Percentiles rank a stretch among this genome's conserved stretches.
phyloP scores from a whole-genome alignment of 768 basidiomycete species.

The Tricholoma bakamatsutake region DNA sequence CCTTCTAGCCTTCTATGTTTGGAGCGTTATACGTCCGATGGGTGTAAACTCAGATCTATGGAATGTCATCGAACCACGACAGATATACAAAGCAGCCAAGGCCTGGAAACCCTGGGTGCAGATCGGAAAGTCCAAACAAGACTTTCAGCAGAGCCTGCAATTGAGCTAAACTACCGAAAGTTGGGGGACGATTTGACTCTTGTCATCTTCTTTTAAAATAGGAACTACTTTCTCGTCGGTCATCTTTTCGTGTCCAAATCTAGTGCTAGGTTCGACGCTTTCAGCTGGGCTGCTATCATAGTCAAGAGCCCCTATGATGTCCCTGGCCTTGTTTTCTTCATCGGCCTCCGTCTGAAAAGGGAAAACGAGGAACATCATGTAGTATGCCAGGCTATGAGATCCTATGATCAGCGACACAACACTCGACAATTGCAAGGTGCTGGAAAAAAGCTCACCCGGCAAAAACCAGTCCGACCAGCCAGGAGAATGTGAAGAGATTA shows the following conservation, averaged over 20 bases:
- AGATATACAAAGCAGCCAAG: too few relatives aligned
- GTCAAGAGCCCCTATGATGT: neutral
- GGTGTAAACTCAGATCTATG: too few relatives aligned
- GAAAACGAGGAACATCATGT: neutral
- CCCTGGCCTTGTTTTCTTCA: neutral
- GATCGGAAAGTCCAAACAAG: too few relatives aligned
- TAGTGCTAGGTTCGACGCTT: neutral
- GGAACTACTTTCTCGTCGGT: too few relatives aligned
- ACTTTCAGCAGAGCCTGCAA: too few relatives aligned
- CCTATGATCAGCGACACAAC: neutral
- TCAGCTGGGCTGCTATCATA: neutral
- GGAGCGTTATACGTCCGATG: too few relatives aligned
- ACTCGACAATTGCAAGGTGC: neutral
- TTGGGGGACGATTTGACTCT: too few relatives aligned
- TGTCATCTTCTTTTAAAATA: too few relatives aligned
- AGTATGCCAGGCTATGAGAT: neutral
- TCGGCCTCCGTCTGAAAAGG: neutral
- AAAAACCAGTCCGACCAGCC: neutral
- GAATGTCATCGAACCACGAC: too few relatives aligned
- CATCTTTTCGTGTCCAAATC: neutral
- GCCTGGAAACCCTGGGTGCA: too few relatives aligned
- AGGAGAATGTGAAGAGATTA: neutral
- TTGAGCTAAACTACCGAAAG: too few relatives aligned
- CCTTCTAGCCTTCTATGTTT: too few relatives aligned
- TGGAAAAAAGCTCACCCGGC: neutral